Evolutionary conservation across 75 land plant genomes (phyloP), one percentile per base, ranked within the genome.

Genomic region (Larix kaempferi): DNA sequence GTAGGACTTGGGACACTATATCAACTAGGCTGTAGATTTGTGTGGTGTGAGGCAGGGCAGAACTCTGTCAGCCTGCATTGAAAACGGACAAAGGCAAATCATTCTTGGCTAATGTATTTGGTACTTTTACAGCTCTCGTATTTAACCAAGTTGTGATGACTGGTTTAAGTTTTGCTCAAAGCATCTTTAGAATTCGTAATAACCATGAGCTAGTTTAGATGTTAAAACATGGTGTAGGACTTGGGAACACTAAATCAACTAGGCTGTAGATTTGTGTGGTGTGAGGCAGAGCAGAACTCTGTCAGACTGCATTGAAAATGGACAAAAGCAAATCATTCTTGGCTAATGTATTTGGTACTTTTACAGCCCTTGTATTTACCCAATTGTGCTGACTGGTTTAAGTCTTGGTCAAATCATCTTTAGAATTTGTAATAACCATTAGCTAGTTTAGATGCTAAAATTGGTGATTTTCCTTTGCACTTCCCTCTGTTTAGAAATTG

Each of bases 71-170:
- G 41, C 52, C 73, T 69, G 73, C 52, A 41, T 41, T 69, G 52
- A n/a, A 69, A 69, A 39, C 11, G 49, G 73, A 69, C 73, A 69
- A 16, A 69, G 73, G 73, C 73, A 69, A 69, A 35, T 69, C 73
- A 69, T 69, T 69, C 73, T 69, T 69, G 73, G 73, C 73, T 69
- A 69, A 69, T 69, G 73, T 39, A 44, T n/a, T 41, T 69, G 73
- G 39, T 69, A 69, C 49, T 35, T 12, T 41, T 41, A 21, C 39
- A 19, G 52, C 41, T 39, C 49, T 69, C 23, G 25, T 62, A 27
- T 69, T n/a, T 69, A 69, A 39, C 23, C 25, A 21, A 49, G 5
- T 16, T 67, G 23, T n/a, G 52, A 21, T 41, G 73, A 8, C 25
- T 69, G 39, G 29, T 69, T 41, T 44, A 17, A 69, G 5, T 29